These are phyloP conservation scores for Triangularia verruculosa DNA, from an alignment of 2,329 filamentous ascomycete species.

Conservation along the genomic window DNA sequence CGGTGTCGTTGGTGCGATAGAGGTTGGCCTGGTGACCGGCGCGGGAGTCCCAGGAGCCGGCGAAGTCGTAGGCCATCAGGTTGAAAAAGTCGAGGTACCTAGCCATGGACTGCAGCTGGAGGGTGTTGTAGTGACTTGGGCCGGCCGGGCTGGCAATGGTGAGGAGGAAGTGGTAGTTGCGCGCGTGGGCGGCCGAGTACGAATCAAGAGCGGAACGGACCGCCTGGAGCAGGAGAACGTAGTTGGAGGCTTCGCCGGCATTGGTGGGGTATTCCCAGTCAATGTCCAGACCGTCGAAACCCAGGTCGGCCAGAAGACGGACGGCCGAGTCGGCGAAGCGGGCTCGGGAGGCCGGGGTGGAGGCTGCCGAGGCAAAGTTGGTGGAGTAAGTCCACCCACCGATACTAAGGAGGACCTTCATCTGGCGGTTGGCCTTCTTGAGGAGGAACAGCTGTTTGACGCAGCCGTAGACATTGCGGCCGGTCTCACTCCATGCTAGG, in stretches of 20 bases:
- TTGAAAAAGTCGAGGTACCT: conserved; percentile 53
- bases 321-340: conserved; percentile 70
- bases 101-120: conserved; percentile 47
- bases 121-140: conserved; percentile 44
- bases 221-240: conserved; percentile 44
- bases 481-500: conserved; percentile 55
- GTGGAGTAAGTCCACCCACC: conserved; percentile 82
- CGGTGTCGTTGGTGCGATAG: conserved; percentile 50
- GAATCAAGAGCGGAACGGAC: conserved; percentile 47
- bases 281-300: conserved; percentile 52
- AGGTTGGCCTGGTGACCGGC: conserved; percentile 73
- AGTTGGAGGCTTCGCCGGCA: conserved; percentile 41
- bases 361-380: conserved; percentile 68
- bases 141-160: conserved; percentile 53
- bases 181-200: conserved; percentile 43
- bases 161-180: conserved; percentile 51
- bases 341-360: conserved; percentile 57
- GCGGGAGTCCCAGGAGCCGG: conserved; percentile 62
- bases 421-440: conserved; percentile 72
- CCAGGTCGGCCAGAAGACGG: conserved; percentile 68
- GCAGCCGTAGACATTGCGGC: conserved; percentile 76
- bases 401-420: conserved; percentile 77
- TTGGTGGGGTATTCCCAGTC: conserved; percentile 44
- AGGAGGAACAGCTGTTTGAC: conserved; percentile 75
- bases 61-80: conserved; percentile 72